Evolutionary conservation across 164 flowering plant species (phyloP).

Genomic region (Buxus sempervirens): DNA sequence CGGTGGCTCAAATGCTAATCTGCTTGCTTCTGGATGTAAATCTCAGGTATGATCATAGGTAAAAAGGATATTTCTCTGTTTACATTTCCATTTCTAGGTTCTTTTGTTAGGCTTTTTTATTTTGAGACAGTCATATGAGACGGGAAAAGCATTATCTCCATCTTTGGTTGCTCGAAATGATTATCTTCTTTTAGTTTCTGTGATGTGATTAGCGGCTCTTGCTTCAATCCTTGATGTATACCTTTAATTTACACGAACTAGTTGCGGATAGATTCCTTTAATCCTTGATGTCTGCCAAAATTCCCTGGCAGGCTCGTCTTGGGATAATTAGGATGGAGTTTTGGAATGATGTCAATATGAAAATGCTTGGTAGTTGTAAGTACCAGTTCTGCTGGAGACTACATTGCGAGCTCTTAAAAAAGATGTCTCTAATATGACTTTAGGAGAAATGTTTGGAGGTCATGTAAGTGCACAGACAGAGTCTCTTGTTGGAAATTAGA

Average conservation of each 20-base stretch:
- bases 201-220: too few relatives aligned
- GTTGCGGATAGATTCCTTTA: too few relatives aligned
- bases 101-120: too few relatives aligned
- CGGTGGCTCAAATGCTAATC: slow-evolving; percentile 68
- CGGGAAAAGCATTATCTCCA: too few relatives aligned
- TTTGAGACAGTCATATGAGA: too few relatives aligned
- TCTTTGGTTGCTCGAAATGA: too few relatives aligned
- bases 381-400: background rate
- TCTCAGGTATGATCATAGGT: slow-evolving; percentile 59
- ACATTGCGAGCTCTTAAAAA: background rate
- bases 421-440: background rate
- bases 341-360: background rate
- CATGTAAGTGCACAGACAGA: background rate
- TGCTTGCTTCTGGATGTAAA: slow-evolving; percentile 87
- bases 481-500: background rate
- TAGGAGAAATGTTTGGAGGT: background rate
- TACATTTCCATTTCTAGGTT: too few relatives aligned
- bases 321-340: background rate
- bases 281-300: too few relatives aligned
- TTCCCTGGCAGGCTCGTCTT: background rate
- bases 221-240: too few relatives aligned
- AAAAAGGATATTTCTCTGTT: too few relatives aligned
- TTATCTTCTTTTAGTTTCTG: too few relatives aligned
- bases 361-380: background rate
- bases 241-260: too few relatives aligned